Evolutionary conservation across 768 basidiomycete genomes (phyloP), one percentile per base, ranked within the genome.

Genomic region (Heimioporus sp.): DNA sequence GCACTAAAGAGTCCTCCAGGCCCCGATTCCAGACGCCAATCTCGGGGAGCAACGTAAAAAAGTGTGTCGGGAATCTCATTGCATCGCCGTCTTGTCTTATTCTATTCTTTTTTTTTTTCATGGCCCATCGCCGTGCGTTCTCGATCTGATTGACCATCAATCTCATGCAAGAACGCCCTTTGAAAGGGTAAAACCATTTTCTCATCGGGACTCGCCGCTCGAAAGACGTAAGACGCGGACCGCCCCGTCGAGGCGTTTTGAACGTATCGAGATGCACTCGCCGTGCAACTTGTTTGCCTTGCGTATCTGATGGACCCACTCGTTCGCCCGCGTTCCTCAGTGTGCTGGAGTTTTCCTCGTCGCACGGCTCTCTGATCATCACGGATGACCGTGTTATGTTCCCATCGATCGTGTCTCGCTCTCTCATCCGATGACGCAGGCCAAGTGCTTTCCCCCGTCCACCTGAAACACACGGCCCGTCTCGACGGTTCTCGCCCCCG

Each of bases 181-280:
- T n/a, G n/a, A n/a, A 28, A 28, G 7, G 38, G 1, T n/a, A n/a
- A 43, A 45, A 43, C 17, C 16, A 11, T 20, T 44, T 47, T 41
- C 42, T 46, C 53, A 61, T 51, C 36, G n/a, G 34, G 20, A 38
- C 42, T 51, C 21, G 17, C 49, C 17, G 32, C 39, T 21, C 16
- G n/a, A 10, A 65, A 59, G 50, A 59, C 63, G 63, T 65, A 62
- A 63, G 3, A 28, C 24, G 41, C 9, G 38, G 38, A 28, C 19
- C 43, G 19, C 47, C 39, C 45, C 17, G 43, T 34, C 36, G 10
- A 46, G 35, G 49, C 34, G 21, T 43, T 30, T 20, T 24, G 39
- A 53, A 37, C 51, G 19, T 48, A 55, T 57, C 38, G 39, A 38
- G 51, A 38, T 41, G 39, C 28, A 41, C 35, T 35, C 16, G 7